Percentiles rank a stretch among this genome's conserved stretches.
Evolutionary conservation across 2,329 filamentous ascomycete species (phyloP).

Genomic region (Xylariaceae sp.): DNA sequence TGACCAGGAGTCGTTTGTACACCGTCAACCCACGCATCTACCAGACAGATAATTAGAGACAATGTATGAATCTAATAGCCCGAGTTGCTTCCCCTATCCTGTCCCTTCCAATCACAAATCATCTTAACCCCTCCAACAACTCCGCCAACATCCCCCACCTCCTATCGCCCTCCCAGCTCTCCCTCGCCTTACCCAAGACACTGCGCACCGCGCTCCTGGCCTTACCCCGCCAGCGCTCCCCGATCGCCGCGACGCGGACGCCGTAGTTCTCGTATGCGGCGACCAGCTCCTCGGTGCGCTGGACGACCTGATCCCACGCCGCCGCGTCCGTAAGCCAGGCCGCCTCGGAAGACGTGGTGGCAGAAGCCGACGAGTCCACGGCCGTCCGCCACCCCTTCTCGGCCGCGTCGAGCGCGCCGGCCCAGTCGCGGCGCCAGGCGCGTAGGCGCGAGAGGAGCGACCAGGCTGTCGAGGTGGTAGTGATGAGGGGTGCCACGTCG

Average conservation of each 20-base stretch:
- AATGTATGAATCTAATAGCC: no score
- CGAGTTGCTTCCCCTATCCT: background rate
- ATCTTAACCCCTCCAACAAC: conserved; percentile 58
- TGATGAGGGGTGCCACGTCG: conserved; percentile 80
- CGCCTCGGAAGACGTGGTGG: conserved; percentile 11
- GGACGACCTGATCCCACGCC: conserved; percentile 73
- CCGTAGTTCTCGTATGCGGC: conserved; percentile 83
- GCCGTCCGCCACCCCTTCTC: conserved; percentile 89
- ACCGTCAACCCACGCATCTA: no score
- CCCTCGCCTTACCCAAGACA: conserved; percentile 79
- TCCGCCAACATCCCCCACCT: conserved; percentile 66
- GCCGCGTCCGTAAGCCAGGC: conserved; percentile 61
- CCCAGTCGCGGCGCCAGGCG: conserved; percentile 71
- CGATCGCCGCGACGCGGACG: conserved; percentile 65
- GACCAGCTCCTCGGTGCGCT: conserved; percentile 79
- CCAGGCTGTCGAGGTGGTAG: conserved; percentile 77
- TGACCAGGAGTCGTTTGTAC: no score
- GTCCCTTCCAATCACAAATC: background rate
- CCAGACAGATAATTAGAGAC: no score
- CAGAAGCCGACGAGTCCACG: conserved; percentile 50
- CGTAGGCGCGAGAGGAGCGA: conserved; percentile 70
- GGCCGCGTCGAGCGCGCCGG: conserved; percentile 75
- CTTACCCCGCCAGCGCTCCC: conserved; percentile 85
- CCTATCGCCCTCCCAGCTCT: conserved; percentile 76
- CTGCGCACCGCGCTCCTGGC: conserved; percentile 81